Evolutionary conservation across 2,329 filamentous ascomycete genomes (phyloP).

Genomic region (Colletotrichum kahawae): DNA sequence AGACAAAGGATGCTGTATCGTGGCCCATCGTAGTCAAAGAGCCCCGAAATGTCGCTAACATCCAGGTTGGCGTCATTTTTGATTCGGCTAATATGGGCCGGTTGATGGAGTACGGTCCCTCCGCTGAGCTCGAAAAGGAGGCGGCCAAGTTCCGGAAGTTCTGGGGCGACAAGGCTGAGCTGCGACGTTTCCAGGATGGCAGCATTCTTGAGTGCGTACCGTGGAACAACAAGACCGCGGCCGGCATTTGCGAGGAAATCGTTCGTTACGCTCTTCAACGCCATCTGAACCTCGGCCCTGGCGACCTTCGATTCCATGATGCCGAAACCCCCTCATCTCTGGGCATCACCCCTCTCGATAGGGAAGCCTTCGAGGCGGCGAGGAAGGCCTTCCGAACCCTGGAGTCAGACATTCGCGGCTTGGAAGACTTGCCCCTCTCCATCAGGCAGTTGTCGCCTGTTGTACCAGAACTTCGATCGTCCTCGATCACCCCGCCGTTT

Average conservation of each 20-base stretch:
- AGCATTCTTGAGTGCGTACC: slow-evolving; percentile 91
- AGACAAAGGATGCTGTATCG: slow-evolving; percentile 38
- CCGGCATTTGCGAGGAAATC: slow-evolving; percentile 80
- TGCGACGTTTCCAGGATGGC: slow-evolving; percentile 93
- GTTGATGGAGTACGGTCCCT: slow-evolving; percentile 85
- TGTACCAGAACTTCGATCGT: slow-evolving; percentile 74
- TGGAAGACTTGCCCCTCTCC: slow-evolving; percentile 87
- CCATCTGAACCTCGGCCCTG: slow-evolving; percentile 68
- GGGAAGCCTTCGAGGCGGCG: slow-evolving; percentile 68
- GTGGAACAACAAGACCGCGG: slow-evolving; percentile 71
- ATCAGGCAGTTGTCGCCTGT: slow-evolving; percentile 80
- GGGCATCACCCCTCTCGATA: slow-evolving; percentile 50
- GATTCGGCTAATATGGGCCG: slow-evolving; percentile 75
- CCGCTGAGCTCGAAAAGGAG: slow-evolving; percentile 84
- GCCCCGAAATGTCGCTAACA: slow-evolving; percentile 27
- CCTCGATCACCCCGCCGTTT: slow-evolving; percentile 63
- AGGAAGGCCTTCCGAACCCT: slow-evolving; percentile 74
- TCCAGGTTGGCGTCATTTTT: slow-evolving; percentile 73
- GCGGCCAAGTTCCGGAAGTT: slow-evolving; percentile 84
- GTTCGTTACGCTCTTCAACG: slow-evolving; percentile 71
- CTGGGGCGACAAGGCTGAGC: slow-evolving; percentile 93
- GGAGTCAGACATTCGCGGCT: slow-evolving; percentile 75
- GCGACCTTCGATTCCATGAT: slow-evolving; percentile 57
- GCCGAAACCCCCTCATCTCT: slow-evolving; percentile 56
- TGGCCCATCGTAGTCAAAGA: slow-evolving; percentile 49